These are phyloP conservation scores for Tulasnella sp. DNA, from an alignment of 768 basidiomycete species.

Conservation along the genomic window DNA sequence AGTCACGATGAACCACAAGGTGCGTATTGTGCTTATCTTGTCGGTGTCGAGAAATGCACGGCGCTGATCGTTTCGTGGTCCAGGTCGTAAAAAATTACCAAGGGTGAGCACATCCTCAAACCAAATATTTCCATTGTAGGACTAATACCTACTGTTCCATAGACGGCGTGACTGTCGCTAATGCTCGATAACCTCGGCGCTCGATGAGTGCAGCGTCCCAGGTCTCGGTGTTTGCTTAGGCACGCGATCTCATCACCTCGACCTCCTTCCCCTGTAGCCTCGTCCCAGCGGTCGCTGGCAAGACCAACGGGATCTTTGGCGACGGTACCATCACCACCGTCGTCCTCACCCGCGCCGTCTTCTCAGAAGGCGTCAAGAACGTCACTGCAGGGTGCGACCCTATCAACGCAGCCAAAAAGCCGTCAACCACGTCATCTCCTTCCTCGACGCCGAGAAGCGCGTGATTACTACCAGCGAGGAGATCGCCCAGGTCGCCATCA, in stretches of 20 bases:
- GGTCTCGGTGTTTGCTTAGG: background rate
- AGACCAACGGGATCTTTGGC: constrained; percentile 94
- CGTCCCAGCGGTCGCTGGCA: constrained; percentile 89
- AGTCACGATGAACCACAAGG: constrained; percentile 99
- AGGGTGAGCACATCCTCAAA: constrained; percentile 42
- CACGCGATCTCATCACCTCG: background rate
- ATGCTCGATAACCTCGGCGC: constrained; percentile 98
- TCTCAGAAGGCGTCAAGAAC: constrained; percentile 97
- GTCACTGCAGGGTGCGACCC: constrained; percentile 99
- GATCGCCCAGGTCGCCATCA: constrained; percentile 98
- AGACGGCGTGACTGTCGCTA: constrained; percentile 98
- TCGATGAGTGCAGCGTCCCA: constrained; percentile 52
- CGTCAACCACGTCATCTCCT: constrained; percentile 88
- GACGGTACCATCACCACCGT: constrained; percentile 98
- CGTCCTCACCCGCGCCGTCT: constrained; percentile 93
- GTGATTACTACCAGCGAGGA: constrained; percentile 95
- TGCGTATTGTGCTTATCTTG: constrained; percentile 25
- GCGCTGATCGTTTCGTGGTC: background rate
- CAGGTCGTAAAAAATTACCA: constrained; percentile 97
- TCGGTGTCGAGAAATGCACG: background rate
- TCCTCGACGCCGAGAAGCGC: constrained; percentile 77
- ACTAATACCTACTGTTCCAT: background rate
- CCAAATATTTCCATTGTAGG: background rate
- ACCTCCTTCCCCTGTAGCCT: constrained; percentile 40
- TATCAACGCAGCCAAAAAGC: constrained; percentile 97